These are phyloP conservation scores for Nepenthes gracilis DNA, from an alignment of 148 eudicot species.

Conservation along the genomic window DNA sequence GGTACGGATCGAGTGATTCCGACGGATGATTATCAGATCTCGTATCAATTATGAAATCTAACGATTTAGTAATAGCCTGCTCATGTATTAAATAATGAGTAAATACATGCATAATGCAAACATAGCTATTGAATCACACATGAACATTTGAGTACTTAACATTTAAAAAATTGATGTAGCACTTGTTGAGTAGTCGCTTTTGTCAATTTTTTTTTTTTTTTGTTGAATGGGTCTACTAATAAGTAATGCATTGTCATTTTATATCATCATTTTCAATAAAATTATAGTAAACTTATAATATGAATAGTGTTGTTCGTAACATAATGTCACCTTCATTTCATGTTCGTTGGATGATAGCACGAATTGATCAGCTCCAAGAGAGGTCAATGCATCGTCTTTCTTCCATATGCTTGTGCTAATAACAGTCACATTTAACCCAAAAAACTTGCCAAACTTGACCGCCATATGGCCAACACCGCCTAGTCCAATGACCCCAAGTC, in stretches of 20 bases:
- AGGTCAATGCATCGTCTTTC: conserved; percentile 29
- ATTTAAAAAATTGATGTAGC: no score
- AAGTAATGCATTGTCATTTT: no score
- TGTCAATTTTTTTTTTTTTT: no score
- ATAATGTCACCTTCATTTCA: conserved; percentile 4
- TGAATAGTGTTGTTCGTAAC: background rate
- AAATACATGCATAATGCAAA: no score
- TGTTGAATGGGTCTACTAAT: no score
- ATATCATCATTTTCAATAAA: no score
- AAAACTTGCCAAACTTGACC: conserved; percentile 42
- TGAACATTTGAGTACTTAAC: no score
- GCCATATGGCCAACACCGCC: conserved; percentile 53
- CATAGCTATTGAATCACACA: no score
- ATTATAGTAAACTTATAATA: no score
- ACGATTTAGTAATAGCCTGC: conserved; percentile 41
- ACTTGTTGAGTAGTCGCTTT: no score
- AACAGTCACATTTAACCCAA: conserved; percentile 38
- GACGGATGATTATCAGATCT: conserved; percentile 61
- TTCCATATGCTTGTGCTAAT: conserved; percentile 33
- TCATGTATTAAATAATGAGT: background rate
- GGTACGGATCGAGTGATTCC: conserved; percentile 36
- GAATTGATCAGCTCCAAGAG: conserved; percentile 27
- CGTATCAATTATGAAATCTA: conserved; percentile 71
- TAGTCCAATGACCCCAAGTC: conserved; percentile 32
- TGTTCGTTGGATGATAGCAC: conserved; percentile 6